These are phyloP conservation scores for Candida neerlandica DNA, from an alignment of 1,139 yeast species.

Conservation along the genomic window DNA sequence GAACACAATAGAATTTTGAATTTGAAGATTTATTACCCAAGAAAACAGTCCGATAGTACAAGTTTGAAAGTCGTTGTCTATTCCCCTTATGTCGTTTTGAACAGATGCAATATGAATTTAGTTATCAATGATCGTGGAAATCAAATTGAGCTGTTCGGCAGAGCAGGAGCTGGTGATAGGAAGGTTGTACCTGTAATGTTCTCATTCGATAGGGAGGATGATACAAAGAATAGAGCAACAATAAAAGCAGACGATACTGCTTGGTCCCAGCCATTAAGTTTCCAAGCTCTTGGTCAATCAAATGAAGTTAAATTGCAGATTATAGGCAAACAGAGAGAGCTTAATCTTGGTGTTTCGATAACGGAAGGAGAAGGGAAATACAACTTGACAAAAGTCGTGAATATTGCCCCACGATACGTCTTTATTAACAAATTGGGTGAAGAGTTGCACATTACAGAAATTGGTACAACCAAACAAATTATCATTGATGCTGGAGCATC, in stretches of 20 bases:
- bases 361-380: conserved; percentile 90
- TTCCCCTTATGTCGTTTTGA: conserved; percentile 82
- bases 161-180: conserved; percentile 24
- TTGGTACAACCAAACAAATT: conserved; percentile 56
- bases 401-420: conserved; percentile 81
- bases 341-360: conserved; percentile 73
- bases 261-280: conserved; percentile 78
- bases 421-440: conserved; percentile 63
- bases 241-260: conserved; percentile 69
- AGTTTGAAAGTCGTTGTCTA: conserved; percentile 69
- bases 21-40: conserved; percentile 67
- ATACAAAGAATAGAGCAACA: conserved; percentile 69
- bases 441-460: conserved; percentile 65
- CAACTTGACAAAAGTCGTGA: conserved; percentile 73
- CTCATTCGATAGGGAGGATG: conserved; percentile 68
- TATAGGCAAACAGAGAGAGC: conserved; percentile 62
- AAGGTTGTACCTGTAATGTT: conserved; percentile 70
- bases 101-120: conserved; percentile 73
- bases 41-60: conserved; percentile 40
- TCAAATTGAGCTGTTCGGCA: conserved; percentile 39
- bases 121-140: conserved; percentile 62
- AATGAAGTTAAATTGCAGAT: conserved; percentile 65
- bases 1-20: conserved; percentile 42
- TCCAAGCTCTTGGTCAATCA: conserved; percentile 88
- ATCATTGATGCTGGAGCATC: conserved; percentile 51